Percentiles rank a stretch among this genome's conserved stretches.
phyloP scores from a whole-genome alignment of 768 basidiomycete genomes.

The Kwoniella pini region DNA sequence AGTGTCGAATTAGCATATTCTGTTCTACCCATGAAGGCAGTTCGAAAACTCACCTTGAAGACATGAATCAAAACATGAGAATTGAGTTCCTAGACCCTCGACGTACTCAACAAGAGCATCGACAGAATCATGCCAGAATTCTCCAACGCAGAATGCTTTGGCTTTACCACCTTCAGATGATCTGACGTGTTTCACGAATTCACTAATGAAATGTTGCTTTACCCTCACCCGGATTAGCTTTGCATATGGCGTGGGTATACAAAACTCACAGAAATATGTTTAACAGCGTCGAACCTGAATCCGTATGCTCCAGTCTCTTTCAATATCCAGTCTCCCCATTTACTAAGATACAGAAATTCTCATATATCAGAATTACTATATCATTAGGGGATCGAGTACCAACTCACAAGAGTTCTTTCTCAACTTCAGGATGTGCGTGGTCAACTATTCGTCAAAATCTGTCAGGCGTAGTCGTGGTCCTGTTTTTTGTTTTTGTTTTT shows the following conservation, averaged over 20 bases:
- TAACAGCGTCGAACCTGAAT: slow-evolving; percentile 87
- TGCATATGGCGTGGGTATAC: not conserved
- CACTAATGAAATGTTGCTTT: slow-evolving; percentile 57
- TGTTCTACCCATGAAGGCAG: too few species aligned
- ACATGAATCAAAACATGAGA: slow-evolving; percentile 88
- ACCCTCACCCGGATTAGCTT: not conserved
- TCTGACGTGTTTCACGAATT: slow-evolving; percentile 58
- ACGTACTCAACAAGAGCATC: slow-evolving; percentile 48
- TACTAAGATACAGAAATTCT: slow-evolving; percentile 23
- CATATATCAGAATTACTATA: not conserved
- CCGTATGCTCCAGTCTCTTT: slow-evolving; percentile 61
- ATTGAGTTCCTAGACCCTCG: slow-evolving; percentile 59
- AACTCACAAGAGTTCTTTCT: slow-evolving; percentile 62
- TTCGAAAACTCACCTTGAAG: slow-evolving; percentile 62
- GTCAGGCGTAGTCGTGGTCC: too few species aligned
- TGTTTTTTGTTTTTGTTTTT: too few species aligned
- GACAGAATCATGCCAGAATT: slow-evolving; percentile 71
- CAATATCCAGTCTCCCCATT: slow-evolving; percentile 79
- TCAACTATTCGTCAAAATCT: slow-evolving; percentile 59
- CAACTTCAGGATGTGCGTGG: slow-evolving; percentile 77
- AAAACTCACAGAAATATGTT: slow-evolving; percentile 60
- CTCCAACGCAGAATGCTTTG: slow-evolving; percentile 68
- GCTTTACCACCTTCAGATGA: slow-evolving; percentile 53
- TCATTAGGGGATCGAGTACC: not conserved
- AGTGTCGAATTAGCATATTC: too few species aligned